Evolutionary conservation across 345 rosid species (phyloP), one percentile per base, ranked within the genome.

Genomic region (Crucihimalaya himalaica): DNA sequence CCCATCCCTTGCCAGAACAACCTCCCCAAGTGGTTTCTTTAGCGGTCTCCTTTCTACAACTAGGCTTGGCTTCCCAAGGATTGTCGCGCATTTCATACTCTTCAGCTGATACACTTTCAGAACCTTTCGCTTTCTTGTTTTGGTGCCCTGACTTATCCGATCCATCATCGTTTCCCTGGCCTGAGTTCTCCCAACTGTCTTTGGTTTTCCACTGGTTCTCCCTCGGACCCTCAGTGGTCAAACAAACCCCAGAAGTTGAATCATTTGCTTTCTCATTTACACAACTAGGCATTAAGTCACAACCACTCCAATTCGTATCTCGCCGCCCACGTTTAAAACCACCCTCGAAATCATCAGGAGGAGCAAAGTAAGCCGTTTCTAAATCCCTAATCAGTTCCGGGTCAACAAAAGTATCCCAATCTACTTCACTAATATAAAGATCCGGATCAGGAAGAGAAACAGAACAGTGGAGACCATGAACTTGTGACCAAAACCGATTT

Each of bases 341-440:
- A 32, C 19, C 70, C 20, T 82, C 78, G 0, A 40, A 71, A 51
- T 79, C 84, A 20, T 82, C 87, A 14, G 81, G 87, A 58, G 81
- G 83, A 59, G 77, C 73, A 77, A 84, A 86, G 66, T 79, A 84
- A 35, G 80, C 87, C 7, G 16, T 61, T 61, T 91, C 97, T 27
- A 89, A 42, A 61, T 91, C 92, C 76, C 46, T 75, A 48, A 89
- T 73, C 66, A 88, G 75, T 63, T 87, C 87, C 29, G 87, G 86
- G 60, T 88, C 98, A 82, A 94, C 71, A 42, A 51, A 43, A 25
- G 86, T 75, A 62, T 85, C 76, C 98, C 98, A 94, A 73, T 94
- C 66, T 9, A 94, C 78, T 69, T 85, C 75, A 61, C 84, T 89
- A 5, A 82, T 69, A 52, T 80, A 89, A 39, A 78, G 77, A 79